Evolutionary conservation across 805 yeast genomes (phyloP).

Genomic region (Suhomyces kilbournensis): DNA sequence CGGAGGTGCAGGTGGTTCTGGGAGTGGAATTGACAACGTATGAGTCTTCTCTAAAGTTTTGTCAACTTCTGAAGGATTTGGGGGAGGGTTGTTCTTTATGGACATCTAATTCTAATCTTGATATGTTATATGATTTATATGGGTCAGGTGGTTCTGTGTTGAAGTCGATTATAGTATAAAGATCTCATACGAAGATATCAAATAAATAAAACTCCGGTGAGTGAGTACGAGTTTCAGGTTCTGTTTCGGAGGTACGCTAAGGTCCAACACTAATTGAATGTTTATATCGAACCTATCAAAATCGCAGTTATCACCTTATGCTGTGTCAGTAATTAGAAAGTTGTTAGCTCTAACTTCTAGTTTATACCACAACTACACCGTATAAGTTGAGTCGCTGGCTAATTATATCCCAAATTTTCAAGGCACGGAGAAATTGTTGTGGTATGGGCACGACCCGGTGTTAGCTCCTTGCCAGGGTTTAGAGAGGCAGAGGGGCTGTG

Average conservation of each 20-base stretch:
- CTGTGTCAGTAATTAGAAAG: background rate
- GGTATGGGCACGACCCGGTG: background rate
- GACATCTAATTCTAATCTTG: background rate
- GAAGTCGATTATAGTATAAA: background rate
- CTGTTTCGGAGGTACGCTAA: background rate
- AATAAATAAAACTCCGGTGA: background rate
- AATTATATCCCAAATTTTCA: background rate
- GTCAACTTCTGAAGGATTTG: background rate
- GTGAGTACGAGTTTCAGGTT: background rate
- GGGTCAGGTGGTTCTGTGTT: background rate
- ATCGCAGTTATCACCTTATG: background rate
- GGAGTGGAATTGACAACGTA: background rate
- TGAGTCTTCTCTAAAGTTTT: background rate
- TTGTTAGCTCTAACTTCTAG: background rate
- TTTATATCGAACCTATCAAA: background rate
- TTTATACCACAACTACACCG: background rate
- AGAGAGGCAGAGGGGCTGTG: background rate
- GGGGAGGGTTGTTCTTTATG: background rate
- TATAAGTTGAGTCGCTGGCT: background rate
- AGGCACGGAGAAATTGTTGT: background rate
- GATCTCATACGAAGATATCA: background rate
- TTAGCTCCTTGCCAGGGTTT: background rate
- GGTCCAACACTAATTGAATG: background rate
- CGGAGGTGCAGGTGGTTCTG: slow-evolving; percentile 1
- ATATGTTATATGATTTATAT: background rate